phyloP scores from a whole-genome alignment of 345 rosid genomes.

The Atalantia buxifolia region DNA sequence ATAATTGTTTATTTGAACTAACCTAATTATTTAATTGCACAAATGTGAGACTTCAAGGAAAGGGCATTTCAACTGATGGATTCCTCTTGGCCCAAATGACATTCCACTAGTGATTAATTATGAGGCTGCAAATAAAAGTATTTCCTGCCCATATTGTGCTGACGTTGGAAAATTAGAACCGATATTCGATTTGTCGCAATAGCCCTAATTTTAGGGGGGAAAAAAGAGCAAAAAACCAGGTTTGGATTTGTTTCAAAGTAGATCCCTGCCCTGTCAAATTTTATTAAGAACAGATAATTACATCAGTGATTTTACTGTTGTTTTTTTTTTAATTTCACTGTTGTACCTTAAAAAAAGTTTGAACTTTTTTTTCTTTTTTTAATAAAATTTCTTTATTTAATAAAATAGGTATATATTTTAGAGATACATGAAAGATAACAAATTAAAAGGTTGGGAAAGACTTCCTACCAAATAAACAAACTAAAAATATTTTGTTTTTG shows the following conservation, averaged over 20 bases:
- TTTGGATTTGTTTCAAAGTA: background rate
- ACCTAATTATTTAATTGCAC: background rate
- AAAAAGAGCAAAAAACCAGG: accelerated
- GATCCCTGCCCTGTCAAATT: background rate
- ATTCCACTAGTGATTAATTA: background rate
- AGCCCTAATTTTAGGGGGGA: background rate
- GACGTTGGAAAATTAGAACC: background rate
- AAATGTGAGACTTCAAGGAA: background rate
- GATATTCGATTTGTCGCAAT: background rate
- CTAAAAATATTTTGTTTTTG: no score
- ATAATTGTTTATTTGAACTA: no score
- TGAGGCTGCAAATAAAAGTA: background rate
- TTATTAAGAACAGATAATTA: no score
- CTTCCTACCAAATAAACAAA: no score
- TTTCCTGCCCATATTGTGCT: background rate
- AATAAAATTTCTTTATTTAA: no score
- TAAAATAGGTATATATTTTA: no score
- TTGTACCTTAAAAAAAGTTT: no score
- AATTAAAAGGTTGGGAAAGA: no score
- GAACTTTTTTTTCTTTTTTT: no score
- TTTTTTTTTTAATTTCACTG: no score
- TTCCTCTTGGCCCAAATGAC: background rate
- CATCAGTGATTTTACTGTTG: no score
- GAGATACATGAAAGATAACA: no score
- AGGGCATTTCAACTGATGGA: background rate